Percentiles rank a stretch among this genome's conserved stretches.
Conservation (phyloP, 2,329 filamentous ascomycete species). For the Domatiomyces catenatus region DNA sequence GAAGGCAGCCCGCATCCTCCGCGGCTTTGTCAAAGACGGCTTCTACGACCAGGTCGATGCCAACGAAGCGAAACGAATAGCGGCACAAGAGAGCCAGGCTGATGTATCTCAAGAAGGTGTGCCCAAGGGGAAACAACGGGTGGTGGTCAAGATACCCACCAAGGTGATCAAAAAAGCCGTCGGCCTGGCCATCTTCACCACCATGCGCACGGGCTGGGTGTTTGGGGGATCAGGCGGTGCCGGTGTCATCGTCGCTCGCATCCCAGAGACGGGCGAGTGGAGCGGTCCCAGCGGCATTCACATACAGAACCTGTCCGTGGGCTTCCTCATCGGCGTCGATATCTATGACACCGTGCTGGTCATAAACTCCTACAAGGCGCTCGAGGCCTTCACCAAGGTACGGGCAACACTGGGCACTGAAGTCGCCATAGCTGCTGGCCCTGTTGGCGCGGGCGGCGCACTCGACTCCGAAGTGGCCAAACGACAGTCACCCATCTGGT, state of each 20-base stretch:
- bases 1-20: conserved; percentile 76
- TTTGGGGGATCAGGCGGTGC: conserved; percentile 81
- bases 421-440: conserved; percentile 60
- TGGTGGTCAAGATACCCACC: conserved; percentile 70
- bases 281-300: conserved; percentile 82
- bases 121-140: conserved; percentile 45
- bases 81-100: conserved; percentile 32
- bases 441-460: conserved; percentile 58
- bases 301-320: conserved; percentile 74
- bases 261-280: conserved; percentile 68
- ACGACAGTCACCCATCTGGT: conserved; percentile 57
- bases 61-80: conserved; percentile 31
- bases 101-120: conserved; percentile 17
- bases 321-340: conserved; percentile 81
- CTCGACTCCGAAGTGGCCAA: conserved; percentile 56
- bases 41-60: conserved; percentile 48
- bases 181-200: conserved; percentile 84
- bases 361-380: conserved; percentile 70
- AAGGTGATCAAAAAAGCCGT: conserved; percentile 78
- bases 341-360: conserved; percentile 93
- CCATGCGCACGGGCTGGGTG: conserved; percentile 87
- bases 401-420: conserved; percentile 70
- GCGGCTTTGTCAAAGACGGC: conserved; percentile 75
- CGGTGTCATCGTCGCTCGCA: conserved; percentile 69
- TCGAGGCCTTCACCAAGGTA: conserved; percentile 69